phyloP scores from a whole-genome alignment of 2,329 filamentous ascomycete species.

The Pseudogymnoascus sp. region DNA sequence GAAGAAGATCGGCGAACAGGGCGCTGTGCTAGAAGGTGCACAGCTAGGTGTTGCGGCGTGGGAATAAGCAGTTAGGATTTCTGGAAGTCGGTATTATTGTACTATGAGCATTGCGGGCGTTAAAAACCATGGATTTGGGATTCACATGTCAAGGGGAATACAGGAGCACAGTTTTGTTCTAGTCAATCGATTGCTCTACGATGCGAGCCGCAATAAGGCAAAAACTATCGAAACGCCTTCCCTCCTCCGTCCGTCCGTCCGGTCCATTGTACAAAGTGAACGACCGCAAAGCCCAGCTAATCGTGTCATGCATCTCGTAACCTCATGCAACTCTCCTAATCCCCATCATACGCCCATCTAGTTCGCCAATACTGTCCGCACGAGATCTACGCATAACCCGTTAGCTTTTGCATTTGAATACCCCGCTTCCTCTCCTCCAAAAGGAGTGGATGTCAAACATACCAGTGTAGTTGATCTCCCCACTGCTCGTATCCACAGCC shows the following conservation, averaged over 20 bases:
- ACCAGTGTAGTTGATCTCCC: constrained; percentile 97
- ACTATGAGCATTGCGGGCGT: not conserved
- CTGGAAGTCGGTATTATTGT: not conserved
- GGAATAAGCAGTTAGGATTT: constrained; percentile 11
- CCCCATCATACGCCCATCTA: constrained; percentile 35
- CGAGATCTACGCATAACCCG: constrained; percentile 53
- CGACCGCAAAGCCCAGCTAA: constrained; percentile 6
- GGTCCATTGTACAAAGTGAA: constrained; percentile 7
- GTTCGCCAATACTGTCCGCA: constrained; percentile 81
- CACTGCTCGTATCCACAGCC: constrained; percentile 90
- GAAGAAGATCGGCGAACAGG: constrained; percentile 28
- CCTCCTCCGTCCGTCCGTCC: not conserved
- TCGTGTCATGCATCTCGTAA: constrained; percentile 11
- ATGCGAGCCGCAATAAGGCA: constrained; percentile 7
- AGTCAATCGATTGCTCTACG: not conserved
- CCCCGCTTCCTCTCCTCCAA: not conserved
- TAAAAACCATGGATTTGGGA: not conserved
- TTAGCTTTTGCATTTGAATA: not conserved
- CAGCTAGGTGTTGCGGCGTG: constrained; percentile 30
- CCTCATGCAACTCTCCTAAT: not conserved
- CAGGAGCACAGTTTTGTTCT: not conserved
- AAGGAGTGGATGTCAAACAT: constrained; percentile 30
- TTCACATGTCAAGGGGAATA: not conserved
- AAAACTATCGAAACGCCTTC: constrained; percentile 10
- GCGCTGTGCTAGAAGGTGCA: constrained; percentile 23